These are phyloP conservation scores for Epichloe uncinata DNA, from an alignment of 2,329 filamentous ascomycete species.

Conservation along the genomic window DNA sequence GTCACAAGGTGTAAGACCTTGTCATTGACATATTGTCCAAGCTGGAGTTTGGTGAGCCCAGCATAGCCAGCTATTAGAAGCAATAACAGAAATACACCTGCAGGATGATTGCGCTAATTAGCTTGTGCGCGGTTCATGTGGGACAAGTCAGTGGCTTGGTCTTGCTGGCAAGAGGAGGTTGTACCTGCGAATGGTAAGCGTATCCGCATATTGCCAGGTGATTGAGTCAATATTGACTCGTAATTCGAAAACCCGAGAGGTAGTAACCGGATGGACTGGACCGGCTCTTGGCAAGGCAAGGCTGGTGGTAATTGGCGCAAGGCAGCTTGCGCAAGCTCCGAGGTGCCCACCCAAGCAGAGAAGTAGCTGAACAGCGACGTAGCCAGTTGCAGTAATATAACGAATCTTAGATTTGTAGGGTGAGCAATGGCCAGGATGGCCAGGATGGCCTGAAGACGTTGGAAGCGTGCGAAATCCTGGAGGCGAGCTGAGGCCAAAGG, in stretches of 20 bases:
- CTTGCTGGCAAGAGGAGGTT: neutral
- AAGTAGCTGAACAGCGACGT: neutral
- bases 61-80: slow-evolving; percentile 65
- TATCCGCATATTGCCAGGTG: slow-evolving; percentile 5
- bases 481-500: neutral
- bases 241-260: neutral
- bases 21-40: slow-evolving; percentile 57
- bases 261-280: neutral
- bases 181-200: slow-evolving; percentile 5
- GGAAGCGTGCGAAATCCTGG: neutral
- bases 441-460: neutral
- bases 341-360: neutral
- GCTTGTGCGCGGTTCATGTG: neutral
- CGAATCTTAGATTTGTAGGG: neutral
- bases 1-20: slow-evolving; percentile 77
- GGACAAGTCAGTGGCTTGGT: neutral
- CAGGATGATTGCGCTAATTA: slow-evolving; percentile 7
- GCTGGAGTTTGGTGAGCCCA: slow-evolving; percentile 55
- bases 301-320: neutral
- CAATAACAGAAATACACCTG: slow-evolving; percentile 57
- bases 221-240: neutral
- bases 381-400: neutral
- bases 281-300: neutral
- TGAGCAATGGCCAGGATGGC: neutral
- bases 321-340: neutral